Evolutionary conservation across 192 early-diverging fungal species (phyloP).

Genomic region (Coemansia brasiliensis): DNA sequence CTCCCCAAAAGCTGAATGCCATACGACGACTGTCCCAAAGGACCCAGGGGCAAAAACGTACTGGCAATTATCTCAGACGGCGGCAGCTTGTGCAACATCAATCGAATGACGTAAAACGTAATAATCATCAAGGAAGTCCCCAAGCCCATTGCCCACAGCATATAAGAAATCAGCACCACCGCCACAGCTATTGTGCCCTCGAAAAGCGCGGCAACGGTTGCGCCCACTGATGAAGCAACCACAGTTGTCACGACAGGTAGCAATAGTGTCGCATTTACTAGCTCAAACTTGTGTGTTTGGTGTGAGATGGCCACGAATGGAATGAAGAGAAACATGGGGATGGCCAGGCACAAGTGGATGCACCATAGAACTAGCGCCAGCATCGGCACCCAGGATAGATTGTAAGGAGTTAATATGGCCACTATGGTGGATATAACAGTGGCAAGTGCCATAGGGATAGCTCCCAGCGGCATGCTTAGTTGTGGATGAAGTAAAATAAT

Average conservation of each 20-base stretch:
- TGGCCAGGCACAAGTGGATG: constrained; percentile 38
- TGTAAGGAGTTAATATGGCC: constrained; percentile 20
- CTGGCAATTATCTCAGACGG: constrained; percentile 55
- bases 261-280: constrained; percentile 50
- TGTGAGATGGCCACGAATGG: constrained; percentile 46
- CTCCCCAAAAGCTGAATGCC: constrained; percentile 54
- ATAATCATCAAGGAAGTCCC: constrained; percentile 45
- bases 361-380: constrained; percentile 54
- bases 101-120: constrained; percentile 51
- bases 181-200: constrained; percentile 13
- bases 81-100: constrained; percentile 54
- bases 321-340: constrained; percentile 33
- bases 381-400: constrained; percentile 32
- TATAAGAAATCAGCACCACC: constrained; percentile 46
- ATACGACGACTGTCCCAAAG: constrained; percentile 55
- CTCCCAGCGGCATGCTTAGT: constrained; percentile 54
- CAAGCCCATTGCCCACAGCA: constrained; percentile 57
- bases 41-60: constrained; percentile 56
- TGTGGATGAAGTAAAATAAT: constrained; percentile 54
- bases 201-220: constrained; percentile 24
- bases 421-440: constrained; percentile 41
- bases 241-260: constrained; percentile 57
- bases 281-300: constrained; percentile 48
- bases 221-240: constrained; percentile 52
- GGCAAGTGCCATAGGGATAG: constrained; percentile 56